A percentile compares a stretch with the other conserved stretches of the same genome.
These are phyloP conservation scores for Takashimella tepidaria DNA, from an alignment of 1,284 basidiomycete genomes.

Conservation along the genomic window DNA sequence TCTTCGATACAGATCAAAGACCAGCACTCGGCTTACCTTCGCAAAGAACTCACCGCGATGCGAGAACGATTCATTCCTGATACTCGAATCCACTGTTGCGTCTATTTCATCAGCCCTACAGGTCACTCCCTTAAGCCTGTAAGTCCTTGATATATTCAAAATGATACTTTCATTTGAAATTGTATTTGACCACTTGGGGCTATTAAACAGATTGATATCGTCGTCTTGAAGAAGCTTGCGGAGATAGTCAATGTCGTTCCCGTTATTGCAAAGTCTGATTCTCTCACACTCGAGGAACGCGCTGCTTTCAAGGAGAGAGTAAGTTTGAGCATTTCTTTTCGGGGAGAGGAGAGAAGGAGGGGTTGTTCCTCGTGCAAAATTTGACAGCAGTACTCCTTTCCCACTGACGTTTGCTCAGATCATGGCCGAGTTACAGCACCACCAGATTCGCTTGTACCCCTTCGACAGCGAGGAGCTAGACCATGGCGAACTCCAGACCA, in stretches of 20 bases:
- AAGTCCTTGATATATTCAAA: conserved; percentile 5
- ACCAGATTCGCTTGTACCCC: conserved; percentile 92
- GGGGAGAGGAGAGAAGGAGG: too few relatives aligned
- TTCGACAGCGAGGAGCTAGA: conserved; percentile 96
- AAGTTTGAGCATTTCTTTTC: too few relatives aligned
- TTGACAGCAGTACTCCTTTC: too few relatives aligned
- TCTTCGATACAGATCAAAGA: conserved; percentile 57
- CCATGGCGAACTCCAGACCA: conserved; percentile 76
- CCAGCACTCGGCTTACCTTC: conserved; percentile 96
- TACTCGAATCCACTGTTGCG: conserved; percentile 94
- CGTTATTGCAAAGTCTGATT: conserved; percentile 97
- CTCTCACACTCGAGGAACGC: conserved; percentile 87
- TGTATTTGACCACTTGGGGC: too few relatives aligned
- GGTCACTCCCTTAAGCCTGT: conserved; percentile 80
- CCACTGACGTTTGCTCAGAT: conserved; percentile 55
- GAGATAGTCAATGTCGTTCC: conserved; percentile 99
- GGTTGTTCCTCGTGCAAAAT: too few relatives aligned
- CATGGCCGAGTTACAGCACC: conserved; percentile 83
- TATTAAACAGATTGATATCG: conserved; percentile 69
- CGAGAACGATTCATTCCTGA: conserved; percentile 97
- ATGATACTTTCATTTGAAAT: too few relatives aligned
- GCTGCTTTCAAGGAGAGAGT: conserved; percentile 89
- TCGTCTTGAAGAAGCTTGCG: conserved; percentile 97
- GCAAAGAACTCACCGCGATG: conserved; percentile 98
- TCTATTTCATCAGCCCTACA: conserved; percentile 98